These are phyloP conservation scores for Verticillium isaacii DNA, from an alignment of 2,329 filamentous ascomycete species.

Conservation along the genomic window DNA sequence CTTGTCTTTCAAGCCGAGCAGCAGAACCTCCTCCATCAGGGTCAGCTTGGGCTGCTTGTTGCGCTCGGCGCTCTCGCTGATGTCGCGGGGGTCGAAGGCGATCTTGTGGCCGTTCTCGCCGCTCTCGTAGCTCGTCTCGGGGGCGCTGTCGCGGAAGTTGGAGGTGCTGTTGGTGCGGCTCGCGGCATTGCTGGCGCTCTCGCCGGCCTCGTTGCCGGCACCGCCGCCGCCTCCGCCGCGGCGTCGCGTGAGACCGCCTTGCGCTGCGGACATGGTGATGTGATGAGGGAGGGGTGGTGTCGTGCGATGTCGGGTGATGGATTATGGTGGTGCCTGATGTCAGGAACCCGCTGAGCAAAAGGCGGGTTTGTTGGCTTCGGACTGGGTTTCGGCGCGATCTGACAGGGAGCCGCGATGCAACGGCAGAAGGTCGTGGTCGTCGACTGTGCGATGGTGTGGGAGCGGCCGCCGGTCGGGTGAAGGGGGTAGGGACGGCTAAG, in stretches of 20 bases:
- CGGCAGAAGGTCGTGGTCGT: background rate
- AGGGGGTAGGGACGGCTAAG: background rate
- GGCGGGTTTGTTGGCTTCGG: background rate
- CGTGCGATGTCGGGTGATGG: background rate
- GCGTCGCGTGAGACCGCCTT: slow-evolving; percentile 53
- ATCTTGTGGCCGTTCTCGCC: slow-evolving; percentile 98
- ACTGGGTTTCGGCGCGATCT: background rate
- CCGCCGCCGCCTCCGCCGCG: slow-evolving; percentile 51
- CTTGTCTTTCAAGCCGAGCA: slow-evolving; percentile 97
- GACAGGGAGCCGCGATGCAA: background rate
- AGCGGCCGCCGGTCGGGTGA: background rate
- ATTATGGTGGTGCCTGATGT: background rate
- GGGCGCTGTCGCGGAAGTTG: slow-evolving; percentile 49
- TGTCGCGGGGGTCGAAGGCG: slow-evolving; percentile 93
- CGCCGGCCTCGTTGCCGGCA: slow-evolving; percentile 54
- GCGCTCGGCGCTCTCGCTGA: slow-evolving; percentile 92
- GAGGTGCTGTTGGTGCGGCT: slow-evolving; percentile 54
- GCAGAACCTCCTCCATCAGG: slow-evolving; percentile 95
- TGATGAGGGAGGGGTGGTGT: slow-evolving; percentile 1
- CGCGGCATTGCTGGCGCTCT: slow-evolving; percentile 50
- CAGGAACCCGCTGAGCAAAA: background rate
- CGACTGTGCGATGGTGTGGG: background rate
- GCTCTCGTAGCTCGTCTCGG: slow-evolving; percentile 83
- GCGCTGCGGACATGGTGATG: slow-evolving; percentile 5
- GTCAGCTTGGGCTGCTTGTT: slow-evolving; percentile 98